These are phyloP conservation scores for Haplosporangium sp. DNA, from an alignment of 371 early-diverging fungal species.

Conservation along the genomic window DNA sequence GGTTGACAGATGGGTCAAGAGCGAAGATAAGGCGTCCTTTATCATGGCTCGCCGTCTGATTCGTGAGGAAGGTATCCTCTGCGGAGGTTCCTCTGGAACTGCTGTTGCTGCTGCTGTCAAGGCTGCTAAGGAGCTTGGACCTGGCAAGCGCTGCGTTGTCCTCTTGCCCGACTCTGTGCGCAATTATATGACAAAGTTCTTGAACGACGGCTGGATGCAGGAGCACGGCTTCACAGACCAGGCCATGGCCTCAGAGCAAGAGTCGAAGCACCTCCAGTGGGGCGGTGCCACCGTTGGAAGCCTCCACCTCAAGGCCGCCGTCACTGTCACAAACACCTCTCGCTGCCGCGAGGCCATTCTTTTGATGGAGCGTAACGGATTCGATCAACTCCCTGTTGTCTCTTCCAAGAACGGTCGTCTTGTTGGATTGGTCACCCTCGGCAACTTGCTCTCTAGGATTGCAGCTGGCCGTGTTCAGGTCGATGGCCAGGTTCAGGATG, in stretches of 20 bases:
- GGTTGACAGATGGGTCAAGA: conserved; percentile 96
- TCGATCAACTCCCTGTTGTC: conserved; percentile 96
- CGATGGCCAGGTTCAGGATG: conserved; percentile 75
- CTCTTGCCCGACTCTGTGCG: conserved; percentile 96
- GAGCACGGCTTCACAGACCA: conserved; percentile 78
- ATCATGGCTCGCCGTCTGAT: conserved; percentile 94
- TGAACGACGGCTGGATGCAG: conserved; percentile 96
- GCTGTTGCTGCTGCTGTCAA: conserved; percentile 89
- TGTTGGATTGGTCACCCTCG: conserved; percentile 89
- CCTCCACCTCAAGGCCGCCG: conserved; percentile 82
- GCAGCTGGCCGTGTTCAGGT: conserved; percentile 76
- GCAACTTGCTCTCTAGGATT: conserved; percentile 87
- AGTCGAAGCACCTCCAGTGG: conserved; percentile 74
- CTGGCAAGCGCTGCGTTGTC: conserved; percentile 92
- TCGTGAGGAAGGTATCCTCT: conserved; percentile 94
- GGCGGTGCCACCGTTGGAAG: conserved; percentile 85
- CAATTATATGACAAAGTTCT: conserved; percentile 98
- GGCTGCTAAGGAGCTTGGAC: conserved; percentile 85
- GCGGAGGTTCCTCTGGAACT: conserved; percentile 95
- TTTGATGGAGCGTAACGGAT: conserved; percentile 88
- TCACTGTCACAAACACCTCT: conserved; percentile 77
- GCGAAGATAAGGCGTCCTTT: conserved; percentile 93
- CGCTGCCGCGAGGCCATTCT: conserved; percentile 84
- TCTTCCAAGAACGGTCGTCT: conserved; percentile 67
- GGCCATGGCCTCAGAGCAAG: conserved; percentile 73